These are phyloP conservation scores for Exobasidium cylindrosporum DNA, from an alignment of 1,284 basidiomycete species.

Conservation along the genomic window DNA sequence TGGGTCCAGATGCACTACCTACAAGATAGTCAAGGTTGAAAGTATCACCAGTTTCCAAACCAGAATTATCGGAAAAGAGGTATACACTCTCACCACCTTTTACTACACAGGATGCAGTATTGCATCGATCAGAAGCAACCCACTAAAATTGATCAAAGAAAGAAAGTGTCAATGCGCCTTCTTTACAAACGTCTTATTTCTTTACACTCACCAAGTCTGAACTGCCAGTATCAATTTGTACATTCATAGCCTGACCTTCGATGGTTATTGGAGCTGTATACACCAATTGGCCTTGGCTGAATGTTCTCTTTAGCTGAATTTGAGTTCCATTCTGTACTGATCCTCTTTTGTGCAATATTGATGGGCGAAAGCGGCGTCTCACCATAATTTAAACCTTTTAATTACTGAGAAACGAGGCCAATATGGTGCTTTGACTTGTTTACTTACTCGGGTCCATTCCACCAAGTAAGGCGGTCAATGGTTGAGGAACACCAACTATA, in stretches of 20 bases:
- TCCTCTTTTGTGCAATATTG: background rate
- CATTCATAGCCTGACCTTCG: conserved; percentile 30
- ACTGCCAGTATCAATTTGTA: conserved; percentile 45
- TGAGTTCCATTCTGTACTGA: conserved; percentile 27
- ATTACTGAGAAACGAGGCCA: no score
- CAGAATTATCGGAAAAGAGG: conserved; percentile 24
- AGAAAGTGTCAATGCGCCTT: background rate
- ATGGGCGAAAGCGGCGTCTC: no score
- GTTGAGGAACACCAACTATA: no score
- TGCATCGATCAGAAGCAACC: conserved; percentile 39
- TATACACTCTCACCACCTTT: conserved; percentile 24
- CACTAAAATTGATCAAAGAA: conserved; percentile 20
- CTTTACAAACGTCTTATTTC: no score
- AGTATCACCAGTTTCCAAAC: conserved; percentile 16
- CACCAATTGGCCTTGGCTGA: conserved; percentile 34
- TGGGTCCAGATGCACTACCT: conserved; percentile 32
- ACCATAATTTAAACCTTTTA: no score
- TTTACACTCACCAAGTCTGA: conserved; percentile 26
- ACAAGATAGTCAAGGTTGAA: conserved; percentile 40
- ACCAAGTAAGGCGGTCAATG: no score
- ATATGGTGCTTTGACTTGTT: no score
- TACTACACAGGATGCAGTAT: conserved; percentile 25
- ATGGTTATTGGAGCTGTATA: conserved; percentile 36
- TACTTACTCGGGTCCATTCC: no score
- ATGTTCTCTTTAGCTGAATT: conserved; percentile 31